Percentiles rank a stretch among this genome's conserved stretches.
phyloP scores from a whole-genome alignment of 495 filamentous ascomycete species.

The Neurospora sp. region DNA sequence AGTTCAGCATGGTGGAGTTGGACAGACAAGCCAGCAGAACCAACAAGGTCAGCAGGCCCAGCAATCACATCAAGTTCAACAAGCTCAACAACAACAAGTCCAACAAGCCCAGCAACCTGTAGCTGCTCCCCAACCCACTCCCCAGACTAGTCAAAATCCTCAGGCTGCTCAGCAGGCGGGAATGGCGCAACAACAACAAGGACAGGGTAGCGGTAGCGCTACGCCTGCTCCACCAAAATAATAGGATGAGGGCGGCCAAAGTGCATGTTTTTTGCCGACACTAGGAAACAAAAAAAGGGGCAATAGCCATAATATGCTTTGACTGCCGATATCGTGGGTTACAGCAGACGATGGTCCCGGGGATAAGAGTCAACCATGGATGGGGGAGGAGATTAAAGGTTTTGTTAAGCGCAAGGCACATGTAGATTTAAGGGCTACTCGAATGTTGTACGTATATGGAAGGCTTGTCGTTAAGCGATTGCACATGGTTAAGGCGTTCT shows the following conservation, averaged over 20 bases:
- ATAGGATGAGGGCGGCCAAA: not conserved
- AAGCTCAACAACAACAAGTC: slow-evolving; percentile 9
- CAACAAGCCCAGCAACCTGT: slow-evolving; percentile 14
- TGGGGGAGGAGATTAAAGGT: not conserved
- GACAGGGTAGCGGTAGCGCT: slow-evolving; percentile 34
- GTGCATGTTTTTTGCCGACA: not conserved
- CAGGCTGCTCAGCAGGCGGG: slow-evolving; percentile 4
- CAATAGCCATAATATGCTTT: not conserved
- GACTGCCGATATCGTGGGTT: not conserved
- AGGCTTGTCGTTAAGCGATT: not conserved
- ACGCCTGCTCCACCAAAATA: slow-evolving; percentile 23
- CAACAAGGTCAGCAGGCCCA: slow-evolving; percentile 1
- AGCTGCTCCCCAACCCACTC: not conserved
- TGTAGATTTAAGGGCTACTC: not conserved
- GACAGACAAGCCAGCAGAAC: not conserved
- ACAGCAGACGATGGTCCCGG: not conserved
- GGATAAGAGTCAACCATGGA: not conserved
- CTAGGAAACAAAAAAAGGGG: not conserved
- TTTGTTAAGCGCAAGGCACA: not conserved
- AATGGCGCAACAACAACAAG: slow-evolving; percentile 21
- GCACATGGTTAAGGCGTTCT: not conserved
- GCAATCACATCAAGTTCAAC: slow-evolving; percentile 6
- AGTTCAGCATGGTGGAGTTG: slow-evolving; percentile 1
- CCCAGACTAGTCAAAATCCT: not conserved
- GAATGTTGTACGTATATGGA: not conserved